Conservation (phyloP, 352 stramenopile species). For the Globisporangium mamillatum region DNA sequence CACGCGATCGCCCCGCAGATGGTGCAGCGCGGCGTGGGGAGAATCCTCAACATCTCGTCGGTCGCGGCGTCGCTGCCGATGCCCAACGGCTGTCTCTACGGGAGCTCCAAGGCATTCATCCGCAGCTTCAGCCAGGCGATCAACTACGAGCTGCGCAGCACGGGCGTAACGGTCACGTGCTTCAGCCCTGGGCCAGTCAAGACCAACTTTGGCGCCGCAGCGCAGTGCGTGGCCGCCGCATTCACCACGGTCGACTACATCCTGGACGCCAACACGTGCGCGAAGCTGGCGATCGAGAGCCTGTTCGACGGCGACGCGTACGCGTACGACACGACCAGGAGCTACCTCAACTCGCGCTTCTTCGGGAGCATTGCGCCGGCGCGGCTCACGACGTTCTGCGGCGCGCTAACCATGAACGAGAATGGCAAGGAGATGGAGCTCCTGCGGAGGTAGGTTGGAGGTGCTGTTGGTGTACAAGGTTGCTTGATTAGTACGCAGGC, state of each 20-base stretch:
- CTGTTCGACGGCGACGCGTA: slow-evolving; percentile 23
- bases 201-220: slow-evolving; percentile 57
- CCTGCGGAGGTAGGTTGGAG: background rate
- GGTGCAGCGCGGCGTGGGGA: slow-evolving; percentile 52
- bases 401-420: slow-evolving; percentile 3
- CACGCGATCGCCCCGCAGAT: slow-evolving; percentile 65
- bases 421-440: background rate
- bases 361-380: slow-evolving; percentile 2
- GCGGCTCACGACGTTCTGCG: slow-evolving; percentile 1
- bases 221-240: slow-evolving; percentile 27
- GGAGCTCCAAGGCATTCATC: slow-evolving; percentile 65
- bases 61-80: slow-evolving; percentile 28
- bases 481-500: background rate
- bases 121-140: slow-evolving; percentile 65
- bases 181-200: slow-evolving; percentile 60
- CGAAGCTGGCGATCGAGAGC: slow-evolving; percentile 13
- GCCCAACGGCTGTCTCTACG: slow-evolving; percentile 57
- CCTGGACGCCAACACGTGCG: slow-evolving; percentile 7
- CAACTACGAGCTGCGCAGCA: slow-evolving; percentile 65
- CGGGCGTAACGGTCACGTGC: slow-evolving; percentile 62
- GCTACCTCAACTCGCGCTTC: background rate
- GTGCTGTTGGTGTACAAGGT: background rate
- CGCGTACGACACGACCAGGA: slow-evolving; percentile 49
- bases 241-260: slow-evolving; percentile 8
- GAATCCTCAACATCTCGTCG: slow-evolving; percentile 68